Percentiles rank a stretch among this genome's conserved stretches.
phyloP scores from a whole-genome alignment of 2,329 filamentous ascomycete species.

The Microdochium paspali region DNA sequence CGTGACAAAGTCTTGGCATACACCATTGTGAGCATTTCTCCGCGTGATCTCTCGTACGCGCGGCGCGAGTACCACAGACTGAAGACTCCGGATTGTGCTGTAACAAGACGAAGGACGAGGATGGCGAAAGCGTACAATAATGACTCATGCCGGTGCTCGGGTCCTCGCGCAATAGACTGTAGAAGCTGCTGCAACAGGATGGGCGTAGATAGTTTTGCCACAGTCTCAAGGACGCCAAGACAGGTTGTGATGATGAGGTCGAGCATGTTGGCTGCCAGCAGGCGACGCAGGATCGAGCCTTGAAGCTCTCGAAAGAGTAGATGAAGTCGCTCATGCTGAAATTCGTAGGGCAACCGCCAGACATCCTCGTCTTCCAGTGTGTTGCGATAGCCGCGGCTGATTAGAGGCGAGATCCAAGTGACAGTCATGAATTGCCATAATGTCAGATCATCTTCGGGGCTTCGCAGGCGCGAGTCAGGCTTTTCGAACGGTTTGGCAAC shows the following conservation, averaged over 20 bases:
- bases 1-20: constrained; percentile 68
- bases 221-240: constrained; percentile 55
- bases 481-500: constrained; percentile 49
- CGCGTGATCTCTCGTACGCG: constrained; percentile 73
- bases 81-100: constrained; percentile 58
- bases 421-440: constrained; percentile 81
- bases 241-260: constrained; percentile 62
- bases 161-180: constrained; percentile 49
- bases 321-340: constrained; percentile 71
- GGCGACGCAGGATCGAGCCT: constrained; percentile 61
- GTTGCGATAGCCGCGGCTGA: constrained; percentile 50
- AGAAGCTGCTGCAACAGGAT: constrained; percentile 66
- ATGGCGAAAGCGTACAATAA: constrained; percentile 57
- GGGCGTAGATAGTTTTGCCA: constrained; percentile 46
- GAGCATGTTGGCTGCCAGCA: constrained; percentile 68
- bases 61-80: constrained; percentile 76
- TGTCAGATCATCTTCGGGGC: constrained; percentile 68
- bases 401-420: constrained; percentile 71
- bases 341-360: constrained; percentile 71
- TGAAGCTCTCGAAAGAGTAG: constrained; percentile 61
- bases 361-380: constrained; percentile 73
- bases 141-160: constrained; percentile 41
- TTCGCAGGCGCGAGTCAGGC: constrained; percentile 53
- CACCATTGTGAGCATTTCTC: constrained; percentile 78
- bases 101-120: constrained; percentile 49